These are phyloP conservation scores for Aspergillus udagawae DNA, from an alignment of 2,329 filamentous ascomycete species.

Conservation along the genomic window DNA sequence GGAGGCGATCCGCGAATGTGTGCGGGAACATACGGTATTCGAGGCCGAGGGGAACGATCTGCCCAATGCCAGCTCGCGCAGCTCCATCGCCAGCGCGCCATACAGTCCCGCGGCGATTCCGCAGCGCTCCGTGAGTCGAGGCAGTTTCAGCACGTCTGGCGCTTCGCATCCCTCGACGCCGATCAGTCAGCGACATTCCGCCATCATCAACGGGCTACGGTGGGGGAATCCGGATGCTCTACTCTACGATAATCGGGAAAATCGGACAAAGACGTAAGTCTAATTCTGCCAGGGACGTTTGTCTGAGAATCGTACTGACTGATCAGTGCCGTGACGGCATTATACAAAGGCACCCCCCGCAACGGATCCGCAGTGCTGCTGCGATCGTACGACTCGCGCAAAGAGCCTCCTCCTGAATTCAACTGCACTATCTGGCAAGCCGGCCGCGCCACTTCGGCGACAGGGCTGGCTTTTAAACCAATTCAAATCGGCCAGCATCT, in stretches of 20 bases:
- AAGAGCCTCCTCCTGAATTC: slow-evolving; percentile 84
- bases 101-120: slow-evolving; percentile 37
- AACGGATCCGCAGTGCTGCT: slow-evolving; percentile 68
- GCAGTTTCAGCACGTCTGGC: slow-evolving; percentile 78
- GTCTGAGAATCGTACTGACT: background rate
- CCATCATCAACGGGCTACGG: slow-evolving; percentile 42
- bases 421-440: slow-evolving; percentile 97
- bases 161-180: slow-evolving; percentile 57
- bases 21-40: slow-evolving; percentile 76
- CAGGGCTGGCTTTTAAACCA: slow-evolving; percentile 90
- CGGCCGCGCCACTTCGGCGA: slow-evolving; percentile 87
- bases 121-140: slow-evolving; percentile 69
- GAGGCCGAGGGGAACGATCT: slow-evolving; percentile 80
- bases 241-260: slow-evolving; percentile 82
- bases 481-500: slow-evolving; percentile 89
- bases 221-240: slow-evolving; percentile 80
- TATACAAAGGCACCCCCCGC: slow-evolving; percentile 77
- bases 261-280: slow-evolving; percentile 87
- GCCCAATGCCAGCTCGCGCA: slow-evolving; percentile 36
- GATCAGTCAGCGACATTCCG: slow-evolving; percentile 50
- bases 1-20: slow-evolving; percentile 85
- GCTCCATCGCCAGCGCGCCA: slow-evolving; percentile 47
- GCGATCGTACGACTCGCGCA: slow-evolving; percentile 91
- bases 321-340: slow-evolving; percentile 78
- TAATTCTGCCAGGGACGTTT: too few species aligned